These are phyloP conservation scores for Exophiala xenobiotica DNA, from an alignment of 2,329 filamentous ascomycete species.

Conservation along the genomic window DNA sequence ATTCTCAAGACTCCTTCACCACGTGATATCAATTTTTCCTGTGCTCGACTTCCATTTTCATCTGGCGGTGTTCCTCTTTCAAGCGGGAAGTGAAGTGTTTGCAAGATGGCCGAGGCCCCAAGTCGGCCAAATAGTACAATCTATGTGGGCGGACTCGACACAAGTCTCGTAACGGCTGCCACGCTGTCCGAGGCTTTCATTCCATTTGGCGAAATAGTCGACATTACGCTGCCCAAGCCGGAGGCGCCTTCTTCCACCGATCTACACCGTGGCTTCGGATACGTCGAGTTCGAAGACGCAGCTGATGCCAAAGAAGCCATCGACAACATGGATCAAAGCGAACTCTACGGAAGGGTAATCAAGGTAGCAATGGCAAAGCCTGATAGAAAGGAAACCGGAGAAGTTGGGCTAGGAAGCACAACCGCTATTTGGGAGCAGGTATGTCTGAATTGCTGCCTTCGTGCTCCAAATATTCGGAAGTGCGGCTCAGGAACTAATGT, in stretches of 20 bases:
- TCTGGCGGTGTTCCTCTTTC: no score
- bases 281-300: constrained; percentile 87
- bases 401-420: constrained; percentile 86
- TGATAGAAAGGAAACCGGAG: constrained; percentile 64
- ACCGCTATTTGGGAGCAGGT: constrained; percentile 98
- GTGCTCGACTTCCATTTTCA: not conserved
- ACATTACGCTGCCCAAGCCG: constrained; percentile 85
- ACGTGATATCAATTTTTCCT: constrained; percentile 5
- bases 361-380: constrained; percentile 91
- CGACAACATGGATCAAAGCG: constrained; percentile 98
- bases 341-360: constrained; percentile 87
- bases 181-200: constrained; percentile 89
- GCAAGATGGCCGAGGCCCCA: constrained; percentile 69
- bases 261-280: constrained; percentile 87
- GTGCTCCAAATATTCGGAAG: constrained; percentile 28
- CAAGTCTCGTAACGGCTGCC: constrained; percentile 65
- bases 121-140: constrained; percentile 86
- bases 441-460: constrained; percentile 34
- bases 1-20: not conserved
- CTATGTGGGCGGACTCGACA: constrained; percentile 85
- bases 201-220: constrained; percentile 92
- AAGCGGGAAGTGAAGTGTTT: not conserved
- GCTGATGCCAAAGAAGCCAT: constrained; percentile 91
- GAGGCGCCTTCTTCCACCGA: constrained; percentile 77
- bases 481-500: not conserved